phyloP scores from a whole-genome alignment of 257 asterid genomes.

The Rauvolfia tetraphylla region DNA sequence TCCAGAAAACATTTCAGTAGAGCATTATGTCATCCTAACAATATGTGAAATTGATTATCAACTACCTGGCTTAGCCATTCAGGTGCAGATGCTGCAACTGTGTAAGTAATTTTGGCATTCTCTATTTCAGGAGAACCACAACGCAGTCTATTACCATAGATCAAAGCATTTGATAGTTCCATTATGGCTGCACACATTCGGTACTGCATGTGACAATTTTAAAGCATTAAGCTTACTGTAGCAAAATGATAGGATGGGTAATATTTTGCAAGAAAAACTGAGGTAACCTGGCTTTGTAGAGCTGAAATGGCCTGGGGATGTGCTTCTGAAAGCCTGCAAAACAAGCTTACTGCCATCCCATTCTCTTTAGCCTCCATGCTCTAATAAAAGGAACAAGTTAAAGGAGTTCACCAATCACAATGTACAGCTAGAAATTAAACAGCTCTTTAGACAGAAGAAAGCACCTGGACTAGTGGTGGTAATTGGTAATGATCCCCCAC shows the following conservation, averaged over 20 bases:
- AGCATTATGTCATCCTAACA: constrained; percentile 10
- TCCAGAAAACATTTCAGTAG: neutral
- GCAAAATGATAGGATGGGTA: constrained; percentile 6
- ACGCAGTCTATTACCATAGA: constrained; percentile 80
- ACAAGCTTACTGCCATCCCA: constrained; percentile 86
- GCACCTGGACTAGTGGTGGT: constrained; percentile 98
- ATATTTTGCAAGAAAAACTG: constrained; percentile 13
- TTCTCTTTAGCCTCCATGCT: constrained; percentile 95
- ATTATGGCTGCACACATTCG: constrained; percentile 89
- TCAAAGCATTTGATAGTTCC: constrained; percentile 90
- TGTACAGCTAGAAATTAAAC: constrained; percentile 21
- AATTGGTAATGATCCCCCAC: constrained; percentile 99
- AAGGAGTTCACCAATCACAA: constrained; percentile 20
- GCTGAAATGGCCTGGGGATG: constrained; percentile 98
- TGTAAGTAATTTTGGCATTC: constrained; percentile 67
- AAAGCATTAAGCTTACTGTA: constrained; percentile 18
- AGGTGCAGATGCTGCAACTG: constrained; percentile 47
- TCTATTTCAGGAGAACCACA: constrained; percentile 85
- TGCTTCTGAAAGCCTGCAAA: constrained; percentile 93
- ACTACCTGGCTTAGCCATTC: constrained; percentile 78
- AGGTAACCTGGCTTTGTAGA: constrained; percentile 74
- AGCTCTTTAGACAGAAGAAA: constrained; percentile 9
- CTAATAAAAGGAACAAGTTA: constrained; percentile 37
- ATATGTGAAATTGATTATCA: constrained; percentile 9
- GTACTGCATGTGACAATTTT: constrained; percentile 64